Base-by-base conservation (phyloP, 768 basidiomycete genomes). In the Megacollybia marginata region DNA sequence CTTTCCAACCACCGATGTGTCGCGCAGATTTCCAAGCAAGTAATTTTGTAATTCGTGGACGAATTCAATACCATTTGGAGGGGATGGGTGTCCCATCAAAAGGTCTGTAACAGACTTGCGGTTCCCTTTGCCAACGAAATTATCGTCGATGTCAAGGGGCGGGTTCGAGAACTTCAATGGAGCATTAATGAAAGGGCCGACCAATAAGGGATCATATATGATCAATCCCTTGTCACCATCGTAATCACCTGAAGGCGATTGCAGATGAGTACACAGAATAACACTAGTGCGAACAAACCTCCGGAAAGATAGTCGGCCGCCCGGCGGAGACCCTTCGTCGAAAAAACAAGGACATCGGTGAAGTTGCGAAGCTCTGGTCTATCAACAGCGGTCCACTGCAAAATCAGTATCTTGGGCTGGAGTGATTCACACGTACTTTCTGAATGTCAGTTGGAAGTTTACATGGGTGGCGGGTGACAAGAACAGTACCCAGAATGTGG, bases 391-490 rank as follows among this genome's bases (percentile, higher is more conserved):
- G 49, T 64, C 48, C 74, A 74, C 72, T 73, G 49, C 13, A 59
- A 15, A 42, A 28, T 16, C 35, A 43, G 13, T n/a, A 16, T 12
- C 12, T 38, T 31, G 18, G 2, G 23, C 19, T 15, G 20, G 40
- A 15, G 40, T 5, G 38, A 34, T 15, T 19, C 11, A 28, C n/a
- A 35, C 55, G 32, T 43, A 69, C 74, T 63, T 73, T 75, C 56
- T 74, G 75, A 0, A 70, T 61, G 54, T 76, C 75, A 6, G 69
- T 70, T 6, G 75, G 72, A 6, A 75, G 59, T 46, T 75, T 75
- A 59, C 74, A 76, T 15, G 75, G 75, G 54, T 71, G 67, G 16
- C 74, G 65, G 31, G 72, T 72, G 3, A 76, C 59, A 62, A 76
- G 49, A 1, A 72, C 71, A 53, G 66, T 63, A 1, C 75, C 73